Evolutionary conservation across 2,329 filamentous ascomycete genomes (phyloP).

Genomic region (Neophaeococcomyces aloes): DNA sequence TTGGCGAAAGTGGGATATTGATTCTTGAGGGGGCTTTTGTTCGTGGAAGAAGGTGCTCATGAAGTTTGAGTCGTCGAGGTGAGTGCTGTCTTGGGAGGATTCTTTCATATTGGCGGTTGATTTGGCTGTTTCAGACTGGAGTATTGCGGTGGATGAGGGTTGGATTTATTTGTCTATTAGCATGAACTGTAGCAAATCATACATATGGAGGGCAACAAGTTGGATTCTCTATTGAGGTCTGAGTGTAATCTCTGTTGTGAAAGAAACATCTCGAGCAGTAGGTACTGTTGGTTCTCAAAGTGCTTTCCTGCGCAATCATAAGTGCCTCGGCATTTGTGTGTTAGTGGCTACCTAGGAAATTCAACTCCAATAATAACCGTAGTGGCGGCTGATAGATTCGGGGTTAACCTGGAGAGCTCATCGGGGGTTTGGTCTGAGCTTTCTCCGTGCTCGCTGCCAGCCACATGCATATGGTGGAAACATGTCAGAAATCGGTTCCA

Average conservation of each 20-base stretch:
- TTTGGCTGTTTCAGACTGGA: not conserved
- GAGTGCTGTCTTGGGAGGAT: constrained; percentile 5
- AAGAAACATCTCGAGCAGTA: too few relatives aligned
- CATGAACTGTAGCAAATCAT: too few relatives aligned
- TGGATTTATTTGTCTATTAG: too few relatives aligned
- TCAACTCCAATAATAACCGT: too few relatives aligned
- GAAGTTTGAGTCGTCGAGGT: not conserved
- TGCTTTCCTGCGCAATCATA: too few relatives aligned
- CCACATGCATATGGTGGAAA: not conserved
- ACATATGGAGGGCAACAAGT: too few relatives aligned
- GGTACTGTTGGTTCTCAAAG: too few relatives aligned
- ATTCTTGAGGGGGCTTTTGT: constrained; percentile 16
- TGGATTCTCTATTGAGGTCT: too few relatives aligned
- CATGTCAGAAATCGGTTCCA: not conserved
- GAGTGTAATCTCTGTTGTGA: too few relatives aligned
- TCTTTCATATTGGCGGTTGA: constrained; percentile 5
- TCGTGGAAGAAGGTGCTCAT: constrained; percentile 15
- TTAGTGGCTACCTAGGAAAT: too few relatives aligned
- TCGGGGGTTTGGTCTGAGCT: too few relatives aligned
- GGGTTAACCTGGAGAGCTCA: not conserved
- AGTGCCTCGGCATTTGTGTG: too few relatives aligned
- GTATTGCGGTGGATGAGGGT: not conserved
- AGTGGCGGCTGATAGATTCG: not conserved
- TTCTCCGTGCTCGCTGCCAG: not conserved
- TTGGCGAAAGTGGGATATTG: constrained; percentile 14